Evolutionary conservation across 352 stramenopile species (phyloP).

Genomic region (Phytophthora citrophthora): DNA sequence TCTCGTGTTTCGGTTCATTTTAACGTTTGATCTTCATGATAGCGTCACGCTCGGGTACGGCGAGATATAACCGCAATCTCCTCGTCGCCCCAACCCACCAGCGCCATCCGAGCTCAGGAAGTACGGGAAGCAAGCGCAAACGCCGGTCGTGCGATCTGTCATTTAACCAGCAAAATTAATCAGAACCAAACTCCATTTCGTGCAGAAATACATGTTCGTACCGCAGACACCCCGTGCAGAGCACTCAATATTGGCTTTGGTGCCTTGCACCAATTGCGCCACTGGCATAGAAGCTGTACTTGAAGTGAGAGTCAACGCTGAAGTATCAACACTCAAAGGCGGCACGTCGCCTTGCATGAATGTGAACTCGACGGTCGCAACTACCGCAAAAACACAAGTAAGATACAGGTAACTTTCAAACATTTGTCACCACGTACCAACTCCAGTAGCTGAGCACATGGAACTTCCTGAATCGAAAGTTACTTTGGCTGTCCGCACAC

Average conservation of each 20-base stretch:
- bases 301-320: slow-evolving; percentile 48
- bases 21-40: slow-evolving; percentile 11
- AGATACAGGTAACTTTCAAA: background rate
- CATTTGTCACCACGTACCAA: slow-evolving; percentile 38
- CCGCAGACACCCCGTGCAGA: slow-evolving; percentile 75
- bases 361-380: slow-evolving; percentile 69
- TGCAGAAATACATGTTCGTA: slow-evolving; percentile 19
- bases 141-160: slow-evolving; percentile 63
- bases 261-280: slow-evolving; percentile 54
- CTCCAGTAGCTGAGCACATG: slow-evolving; percentile 48
- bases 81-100: slow-evolving; percentile 77
- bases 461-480: slow-evolving; percentile 45
- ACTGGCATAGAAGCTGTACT: slow-evolving; percentile 35
- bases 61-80: slow-evolving; percentile 92
- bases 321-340: slow-evolving; percentile 39
- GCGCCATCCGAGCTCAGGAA: slow-evolving; percentile 75
- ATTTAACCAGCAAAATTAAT: background rate
- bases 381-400: slow-evolving; percentile 22
- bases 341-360: slow-evolving; percentile 73
- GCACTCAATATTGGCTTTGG: slow-evolving; percentile 84
- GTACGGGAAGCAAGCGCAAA: slow-evolving; percentile 77
- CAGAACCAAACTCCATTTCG: background rate
- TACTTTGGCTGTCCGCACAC: slow-evolving; percentile 60
- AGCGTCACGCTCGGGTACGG: slow-evolving; percentile 62
- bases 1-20: too few relatives aligned